Percentiles rank a stretch among this genome's conserved stretches.
phyloP scores from a whole-genome alignment of 495 filamentous ascomycete species.

The Hypoxylon subgilvum region DNA sequence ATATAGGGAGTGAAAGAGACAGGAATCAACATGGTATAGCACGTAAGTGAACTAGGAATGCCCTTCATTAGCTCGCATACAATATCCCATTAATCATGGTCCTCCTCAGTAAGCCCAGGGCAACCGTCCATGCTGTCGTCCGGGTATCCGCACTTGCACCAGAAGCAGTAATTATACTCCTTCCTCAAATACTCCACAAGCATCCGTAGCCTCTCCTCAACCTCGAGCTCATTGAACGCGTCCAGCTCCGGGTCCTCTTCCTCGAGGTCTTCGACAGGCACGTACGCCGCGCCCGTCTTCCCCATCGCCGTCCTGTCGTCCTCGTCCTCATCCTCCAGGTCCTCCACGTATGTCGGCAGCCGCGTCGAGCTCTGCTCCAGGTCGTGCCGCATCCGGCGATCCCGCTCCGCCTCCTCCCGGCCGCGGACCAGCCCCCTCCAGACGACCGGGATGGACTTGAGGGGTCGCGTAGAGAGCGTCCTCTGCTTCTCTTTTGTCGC shows the following conservation, averaged over 20 bases:
- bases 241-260: constrained; percentile 85
- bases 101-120: constrained; percentile 88
- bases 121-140: constrained; percentile 81
- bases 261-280: constrained; percentile 72
- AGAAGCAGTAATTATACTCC: constrained; percentile 86
- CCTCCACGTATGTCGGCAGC: constrained; percentile 59
- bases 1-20: no score
- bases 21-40: no score
- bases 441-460: constrained; percentile 73
- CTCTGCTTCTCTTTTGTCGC: constrained; percentile 52
- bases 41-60: no score
- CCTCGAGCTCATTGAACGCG: constrained; percentile 74
- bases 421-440: constrained; percentile 76
- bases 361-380: constrained; percentile 66
- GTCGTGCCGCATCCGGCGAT: constrained; percentile 69
- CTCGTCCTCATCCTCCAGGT: constrained; percentile 53
- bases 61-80: no score
- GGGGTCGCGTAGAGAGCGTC: constrained; percentile 49
- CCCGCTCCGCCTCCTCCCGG: constrained; percentile 72
- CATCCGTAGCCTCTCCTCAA: constrained; percentile 65
- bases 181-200: constrained; percentile 73
- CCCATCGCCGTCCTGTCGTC: constrained; percentile 58
- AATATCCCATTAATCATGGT: constrained; percentile 72
- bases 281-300: constrained; percentile 47
- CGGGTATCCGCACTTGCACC: constrained; percentile 85